Base-by-base conservation (phyloP, 768 basidiomycete genomes). In the Trametes elegans region DNA sequence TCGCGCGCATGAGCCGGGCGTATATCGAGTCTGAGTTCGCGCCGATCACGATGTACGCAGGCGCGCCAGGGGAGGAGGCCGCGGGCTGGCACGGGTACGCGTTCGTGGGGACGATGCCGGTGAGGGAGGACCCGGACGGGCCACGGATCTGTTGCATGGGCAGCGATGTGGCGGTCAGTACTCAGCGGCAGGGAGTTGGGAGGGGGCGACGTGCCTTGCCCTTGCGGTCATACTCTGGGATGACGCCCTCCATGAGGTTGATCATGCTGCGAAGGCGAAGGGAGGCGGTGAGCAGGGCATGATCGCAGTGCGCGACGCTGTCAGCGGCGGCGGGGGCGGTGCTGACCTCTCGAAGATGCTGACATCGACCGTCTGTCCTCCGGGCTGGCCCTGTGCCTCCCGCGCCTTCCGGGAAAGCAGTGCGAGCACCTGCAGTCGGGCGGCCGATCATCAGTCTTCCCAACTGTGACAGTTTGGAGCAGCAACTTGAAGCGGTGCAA, bases 211-310 rank as follows among this genome's bases (percentile, higher is more conserved):
- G 38, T 59, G 83, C 84, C 70, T 83, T 85, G 53, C 79, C 79
- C 66, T 84, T 87, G 49, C 86, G 81, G 64, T 87, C 84, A 52
- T 84, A 87, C 67, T 86, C 87, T 10, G 87, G 87, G 43, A 87
- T 82, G 55, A 88, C 81, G 2, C 87, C 86, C 62, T 88, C 87
- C 87, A 87, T 88, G 43, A 87, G 69, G 62, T 87, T 88, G 4
- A 88, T 69, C 85, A 88, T 87, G 62, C 85, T 88, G 52, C 19
- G 11, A 11, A 8, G 18, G 28, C 8, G n/a, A n/a, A n/a, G n/a
- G n/a, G n/a, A n/a, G n/a, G n/a, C n/a, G n/a, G n/a, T n/a, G n/a
- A n/a, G n/a, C n/a, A n/a, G n/a, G n/a, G n/a, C n/a, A n/a, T n/a
- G n/a, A n/a, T n/a, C n/a, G n/a, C n/a, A n/a, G n/a, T n/a, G n/a